phyloP scores from a whole-genome alignment of 495 filamentous ascomycete species.

The Hypoxylon fuscum region DNA sequence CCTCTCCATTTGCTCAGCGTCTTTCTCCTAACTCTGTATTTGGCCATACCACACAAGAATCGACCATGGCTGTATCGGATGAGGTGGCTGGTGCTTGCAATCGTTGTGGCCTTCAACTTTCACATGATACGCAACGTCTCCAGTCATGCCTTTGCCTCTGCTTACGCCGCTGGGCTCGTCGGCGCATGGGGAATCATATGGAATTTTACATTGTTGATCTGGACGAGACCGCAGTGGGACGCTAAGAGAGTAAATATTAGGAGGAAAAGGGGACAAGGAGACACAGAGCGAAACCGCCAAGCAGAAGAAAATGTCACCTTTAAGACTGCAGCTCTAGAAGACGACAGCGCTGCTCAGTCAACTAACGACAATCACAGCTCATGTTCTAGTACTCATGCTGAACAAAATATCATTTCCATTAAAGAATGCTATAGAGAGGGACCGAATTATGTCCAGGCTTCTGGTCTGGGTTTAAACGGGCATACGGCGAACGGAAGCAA shows the following conservation, averaged over 20 bases:
- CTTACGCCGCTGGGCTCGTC: constrained; percentile 74
- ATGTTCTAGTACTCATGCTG: no score
- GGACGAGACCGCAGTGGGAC: constrained; percentile 70
- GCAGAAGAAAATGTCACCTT: neutral
- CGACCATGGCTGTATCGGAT: constrained; percentile 56
- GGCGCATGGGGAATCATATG: constrained; percentile 73
- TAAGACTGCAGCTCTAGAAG: neutral
- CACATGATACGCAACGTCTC: constrained; percentile 59
- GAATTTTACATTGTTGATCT: constrained; percentile 68
- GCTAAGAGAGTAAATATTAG: constrained; percentile 71
- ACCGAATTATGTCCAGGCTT: neutral
- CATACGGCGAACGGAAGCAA: neutral
- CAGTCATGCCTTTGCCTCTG: constrained; percentile 65
- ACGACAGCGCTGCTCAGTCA: neutral
- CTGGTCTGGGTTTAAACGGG: constrained; percentile 19
- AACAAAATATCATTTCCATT: no score
- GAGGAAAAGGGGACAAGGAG: constrained; percentile 45
- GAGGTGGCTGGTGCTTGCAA: constrained; percentile 63
- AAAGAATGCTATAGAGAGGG: no score
- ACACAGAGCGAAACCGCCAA: constrained; percentile 25
- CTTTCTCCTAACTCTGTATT: constrained; percentile 63
- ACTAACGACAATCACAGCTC: no score
- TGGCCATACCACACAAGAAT: constrained; percentile 65
- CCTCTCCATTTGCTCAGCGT: constrained; percentile 62
- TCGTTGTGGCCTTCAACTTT: constrained; percentile 47